Evolutionary conservation across 306 rosid genomes (phyloP).

Genomic region (Crotalaria pallida): DNA sequence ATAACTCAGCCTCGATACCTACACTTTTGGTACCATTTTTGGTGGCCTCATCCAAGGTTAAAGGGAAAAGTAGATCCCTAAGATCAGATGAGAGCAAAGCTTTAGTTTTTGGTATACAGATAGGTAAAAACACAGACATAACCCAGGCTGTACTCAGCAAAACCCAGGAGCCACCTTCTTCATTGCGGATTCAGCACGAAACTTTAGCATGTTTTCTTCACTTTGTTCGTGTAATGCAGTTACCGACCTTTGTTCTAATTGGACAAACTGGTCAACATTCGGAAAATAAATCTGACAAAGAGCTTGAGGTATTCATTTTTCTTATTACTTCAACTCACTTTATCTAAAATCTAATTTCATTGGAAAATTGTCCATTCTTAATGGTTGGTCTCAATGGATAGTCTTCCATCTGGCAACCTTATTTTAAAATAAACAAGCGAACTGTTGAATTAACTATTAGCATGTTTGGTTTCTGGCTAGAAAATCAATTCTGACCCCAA

Average conservation of each 20-base stretch:
- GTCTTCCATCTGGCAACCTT: background rate
- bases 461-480: too few relatives aligned
- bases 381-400: background rate
- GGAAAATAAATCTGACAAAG: constrained; percentile 36
- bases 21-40: constrained; percentile 56
- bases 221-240: constrained; percentile 44
- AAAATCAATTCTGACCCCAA: too few relatives aligned
- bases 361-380: background rate
- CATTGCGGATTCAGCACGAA: constrained; percentile 57
- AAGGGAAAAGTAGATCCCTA: constrained; percentile 39
- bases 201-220: constrained; percentile 64
- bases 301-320: constrained; percentile 45
- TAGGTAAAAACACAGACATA: constrained; percentile 54
- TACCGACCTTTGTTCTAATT: constrained; percentile 55
- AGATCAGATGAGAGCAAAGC: constrained; percentile 20
- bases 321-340: background rate
- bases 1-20: constrained; percentile 36
- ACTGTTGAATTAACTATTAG: too few relatives aligned
- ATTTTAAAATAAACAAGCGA: background rate
- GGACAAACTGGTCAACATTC: constrained; percentile 38
- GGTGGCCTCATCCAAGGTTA: constrained; percentile 53
- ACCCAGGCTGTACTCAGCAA: constrained; percentile 31
- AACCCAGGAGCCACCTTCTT: constrained; percentile 47
- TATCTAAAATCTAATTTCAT: background rate
- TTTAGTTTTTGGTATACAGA: constrained; percentile 42